A percentile compares a stretch with the other conserved stretches of the same genome.
Conservation (phyloP, 345 rosid species). For the Sonneratia caseolaris region DNA sequence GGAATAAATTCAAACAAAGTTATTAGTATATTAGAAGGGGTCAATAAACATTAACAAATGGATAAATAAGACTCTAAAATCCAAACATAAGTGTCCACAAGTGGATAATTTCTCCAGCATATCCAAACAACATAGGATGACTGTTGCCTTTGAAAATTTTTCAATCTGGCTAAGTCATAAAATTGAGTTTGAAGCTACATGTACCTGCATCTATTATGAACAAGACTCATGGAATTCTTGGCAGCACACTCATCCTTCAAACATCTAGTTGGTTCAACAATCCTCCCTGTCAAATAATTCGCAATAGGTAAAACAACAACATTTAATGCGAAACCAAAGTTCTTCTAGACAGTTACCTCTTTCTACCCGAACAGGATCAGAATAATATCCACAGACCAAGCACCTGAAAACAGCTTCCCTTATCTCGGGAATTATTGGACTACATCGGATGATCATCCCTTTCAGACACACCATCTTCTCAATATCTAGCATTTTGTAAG, state of each 20-base stretch:
- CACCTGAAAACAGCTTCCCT: slow-evolving; percentile 93
- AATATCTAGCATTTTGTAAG: slow-evolving; percentile 40
- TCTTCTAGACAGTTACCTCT: slow-evolving; percentile 54
- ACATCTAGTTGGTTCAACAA: slow-evolving; percentile 72
- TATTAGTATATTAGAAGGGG: background rate
- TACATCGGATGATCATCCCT: slow-evolving; percentile 91
- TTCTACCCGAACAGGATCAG: slow-evolving; percentile 82
- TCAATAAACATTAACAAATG: background rate
- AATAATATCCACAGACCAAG: slow-evolving; percentile 73
- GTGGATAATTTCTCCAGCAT: too few relatives aligned
- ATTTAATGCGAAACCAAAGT: background rate
- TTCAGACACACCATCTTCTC: slow-evolving; percentile 96
- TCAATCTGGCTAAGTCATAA: background rate
- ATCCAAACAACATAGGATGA: background rate
- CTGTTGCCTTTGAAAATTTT: background rate
- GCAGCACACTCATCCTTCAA: slow-evolving; percentile 78
- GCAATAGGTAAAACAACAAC: slow-evolving; percentile 9
- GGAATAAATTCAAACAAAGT: background rate
- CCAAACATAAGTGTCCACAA: background rate
- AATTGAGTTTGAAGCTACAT: background rate
- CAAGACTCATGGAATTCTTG: slow-evolving; percentile 77
- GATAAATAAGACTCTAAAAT: background rate
- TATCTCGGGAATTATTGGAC: slow-evolving; percentile 92
- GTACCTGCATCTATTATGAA: slow-evolving; percentile 95
- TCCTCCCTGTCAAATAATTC: slow-evolving; percentile 41